Evolutionary conservation across 2,329 filamentous ascomycete species (phyloP).

Genomic region (Falciphora oryzae): DNA sequence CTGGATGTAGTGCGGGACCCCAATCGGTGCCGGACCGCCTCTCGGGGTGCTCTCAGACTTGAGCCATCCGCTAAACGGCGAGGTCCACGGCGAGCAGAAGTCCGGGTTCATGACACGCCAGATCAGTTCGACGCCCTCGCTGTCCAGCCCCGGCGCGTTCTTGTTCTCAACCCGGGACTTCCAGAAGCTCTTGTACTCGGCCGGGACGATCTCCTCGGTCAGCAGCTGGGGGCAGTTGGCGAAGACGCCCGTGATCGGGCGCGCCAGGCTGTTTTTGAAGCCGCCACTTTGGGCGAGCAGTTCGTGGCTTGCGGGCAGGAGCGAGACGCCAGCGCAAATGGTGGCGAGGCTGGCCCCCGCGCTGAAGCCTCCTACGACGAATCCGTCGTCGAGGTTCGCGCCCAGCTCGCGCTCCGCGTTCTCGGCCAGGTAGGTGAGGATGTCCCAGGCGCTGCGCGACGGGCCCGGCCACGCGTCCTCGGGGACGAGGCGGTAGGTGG

Average conservation of each 20-base stretch:
- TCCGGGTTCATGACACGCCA: conserved; percentile 7
- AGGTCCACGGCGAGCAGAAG: conserved; percentile 11
- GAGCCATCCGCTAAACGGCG: conserved; percentile 8
- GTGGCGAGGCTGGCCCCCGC: conserved; percentile 20
- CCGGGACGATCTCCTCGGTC: conserved; percentile 8
- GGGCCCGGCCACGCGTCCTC: conserved; percentile 13
- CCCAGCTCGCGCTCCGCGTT: conserved; percentile 9
- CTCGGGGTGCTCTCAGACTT: not conserved
- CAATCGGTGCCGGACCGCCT: too few relatives aligned
- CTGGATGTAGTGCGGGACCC: conserved; percentile 7
- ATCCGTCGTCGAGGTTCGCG: conserved; percentile 13
- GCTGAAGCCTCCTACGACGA: conserved; percentile 14
- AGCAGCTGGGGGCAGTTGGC: conserved; percentile 9
- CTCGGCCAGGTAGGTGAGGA: conserved; percentile 9
- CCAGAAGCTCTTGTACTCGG: conserved; percentile 10
- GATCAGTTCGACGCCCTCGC: conserved; percentile 3
- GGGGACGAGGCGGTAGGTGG: conserved; percentile 12
- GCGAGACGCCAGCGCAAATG: conserved; percentile 19
- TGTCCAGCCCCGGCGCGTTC: conserved; percentile 2
- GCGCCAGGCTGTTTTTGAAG: not conserved
- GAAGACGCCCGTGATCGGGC: conserved; percentile 12
- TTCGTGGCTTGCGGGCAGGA: conserved; percentile 16
- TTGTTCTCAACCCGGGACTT: conserved; percentile 12
- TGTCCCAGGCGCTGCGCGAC: conserved; percentile 13
- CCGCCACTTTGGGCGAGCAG: not conserved